Base-by-base conservation (phyloP, 2,329 filamentous ascomycete species). In the Ambrosiella beaveri region DNA sequence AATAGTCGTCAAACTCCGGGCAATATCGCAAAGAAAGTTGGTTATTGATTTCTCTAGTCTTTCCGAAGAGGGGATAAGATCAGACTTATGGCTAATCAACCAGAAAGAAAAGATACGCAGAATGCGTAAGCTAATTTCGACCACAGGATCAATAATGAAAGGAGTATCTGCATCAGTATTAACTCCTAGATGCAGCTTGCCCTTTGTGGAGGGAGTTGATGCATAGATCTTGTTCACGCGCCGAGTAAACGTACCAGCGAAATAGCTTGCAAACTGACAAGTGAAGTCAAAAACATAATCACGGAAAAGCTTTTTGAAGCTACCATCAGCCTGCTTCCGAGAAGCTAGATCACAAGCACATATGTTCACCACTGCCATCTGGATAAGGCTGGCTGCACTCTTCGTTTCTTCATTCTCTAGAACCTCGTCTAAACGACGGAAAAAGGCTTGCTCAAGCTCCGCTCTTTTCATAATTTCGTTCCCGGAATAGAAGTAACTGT, bases 381-480 rank as follows among this genome's bases (percentile, higher is more conserved):
- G 35, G 15, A 61, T 27, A 52, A 61, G 50, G 15, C 49, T 47
- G 15, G 36, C 40, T 15, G 56, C 58, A 3, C 56, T 45, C 4
- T 58, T 41, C 7, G 49, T 13, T 11, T 54, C 54, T 13, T 56
- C 51, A 9, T 38, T 54, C 15, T 59, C 52, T 2, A 62, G 37
- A 7, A 62, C 61, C 40, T 62, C 59, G 53, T 82, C 78, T 41
- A 95, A 73, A 54, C 89, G 85, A 64, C 85, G 83, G 61, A 95
- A 74, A 11, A 97, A 85, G 67, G 95, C 88, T 59, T 81, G 81
- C 69, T 96, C 90, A 36, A 96, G 74, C 67, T 95, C 89, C 12
- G n/a, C 52, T 62, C 89, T 85, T 61, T 84, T 81, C 0, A 80
- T 71, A 64, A 93, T 90, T 50, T 82, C 77, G 61, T 84, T 76